Evolutionary conservation across 768 basidiomycete genomes (phyloP), one percentile per base, ranked within the genome.

Genomic region (Leccinellum luteum): DNA sequence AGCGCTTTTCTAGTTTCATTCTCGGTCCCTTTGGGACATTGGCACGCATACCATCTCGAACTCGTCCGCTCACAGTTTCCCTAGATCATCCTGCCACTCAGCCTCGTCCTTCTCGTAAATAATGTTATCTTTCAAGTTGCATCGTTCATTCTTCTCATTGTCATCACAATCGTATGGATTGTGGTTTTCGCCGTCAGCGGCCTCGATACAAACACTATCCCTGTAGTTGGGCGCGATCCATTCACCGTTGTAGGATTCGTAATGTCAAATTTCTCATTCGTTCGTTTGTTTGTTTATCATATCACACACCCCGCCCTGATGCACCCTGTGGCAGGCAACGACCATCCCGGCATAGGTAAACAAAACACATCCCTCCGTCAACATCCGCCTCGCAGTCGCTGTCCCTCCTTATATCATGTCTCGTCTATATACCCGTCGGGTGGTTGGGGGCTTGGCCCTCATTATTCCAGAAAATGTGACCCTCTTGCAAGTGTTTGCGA

Each of bases 331-430:
- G 44, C 14, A 67, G 66, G 64, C 68, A 17, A 66, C 54, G 19
- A 67, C 66, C 35, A 51, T 68, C 35, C 66, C 66, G 2, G 61
- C 66, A 17, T 67, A 66, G 66, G 66, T 67, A 9, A 67, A 67
- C 3, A 67, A 67, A 21, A 63, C 53, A 13, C 66, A 66, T 34
- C 55, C 66, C 1, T 59, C 61, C 3, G 64, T 67, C 58, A 58
- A 67, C n/a, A n/a, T n/a, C n/a, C n/a, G n/a, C n/a, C n/a, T n/a
- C n/a, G n/a, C n/a, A n/a, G n/a, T n/a, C n/a, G n/a, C n/a, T n/a
- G n/a, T n/a, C n/a, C n/a, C n/a, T n/a, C n/a, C n/a, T n/a, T n/a
- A n/a, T n/a, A n/a, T n/a, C n/a, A n/a, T n/a, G n/a, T n/a, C n/a
- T n/a, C n/a, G n/a, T n/a, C n/a, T n/a, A n/a, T n/a, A n/a, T n/a